Base-by-base conservation (phyloP, 805 yeast genomes). In the Myxozyma monticola region DNA sequence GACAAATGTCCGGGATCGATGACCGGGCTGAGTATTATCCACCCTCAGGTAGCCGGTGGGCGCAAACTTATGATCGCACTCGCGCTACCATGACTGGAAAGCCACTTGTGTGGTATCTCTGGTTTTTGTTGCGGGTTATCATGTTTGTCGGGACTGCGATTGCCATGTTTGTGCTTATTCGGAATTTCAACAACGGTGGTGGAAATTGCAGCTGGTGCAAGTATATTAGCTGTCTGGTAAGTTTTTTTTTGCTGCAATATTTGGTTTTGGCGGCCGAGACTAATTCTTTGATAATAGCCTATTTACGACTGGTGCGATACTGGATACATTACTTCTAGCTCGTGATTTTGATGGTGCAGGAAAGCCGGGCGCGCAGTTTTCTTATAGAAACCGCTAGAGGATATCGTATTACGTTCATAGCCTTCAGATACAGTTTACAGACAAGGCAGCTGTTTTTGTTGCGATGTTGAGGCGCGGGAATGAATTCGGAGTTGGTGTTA, bases 171-270 rank as follows among this genome's bases (percentile, higher is more conserved):
- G 67, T 74, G 12, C 68, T 84, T 45, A 67, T 72, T 2, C 65
- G 66, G 35, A 79, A 79, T 57, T 80, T 82, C 57, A 67, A 69
- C 24, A 68, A 72, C 35, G 80, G 78, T 7, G 77, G 76, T 10
- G 74, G 73, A 4, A 66, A 72, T 49, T 84, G 90, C 64, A 63
- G 71, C 14, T 84, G 90, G 90, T 84, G 90, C 69, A 82, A 81
- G 62, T 84, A 84, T 61, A 71, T 84, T 59, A 80, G 80, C 57
- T 84, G 90, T 60, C 8, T 46, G 40, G 55, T 47, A 42, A 22
- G 51, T 46, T 6, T 3, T 18, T 30, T 21, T 17, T n/a, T 9
- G 12, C 17, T 14, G 4, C 8, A 21, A n/a, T 26, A 17, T n/a
- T 33, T 18, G 15, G 18, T 25, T n/a, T 14, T 14, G 9, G 20